Conservation (phyloP, 2,329 filamentous ascomycete genomes). For the Aspergillus arachidicola region DNA sequence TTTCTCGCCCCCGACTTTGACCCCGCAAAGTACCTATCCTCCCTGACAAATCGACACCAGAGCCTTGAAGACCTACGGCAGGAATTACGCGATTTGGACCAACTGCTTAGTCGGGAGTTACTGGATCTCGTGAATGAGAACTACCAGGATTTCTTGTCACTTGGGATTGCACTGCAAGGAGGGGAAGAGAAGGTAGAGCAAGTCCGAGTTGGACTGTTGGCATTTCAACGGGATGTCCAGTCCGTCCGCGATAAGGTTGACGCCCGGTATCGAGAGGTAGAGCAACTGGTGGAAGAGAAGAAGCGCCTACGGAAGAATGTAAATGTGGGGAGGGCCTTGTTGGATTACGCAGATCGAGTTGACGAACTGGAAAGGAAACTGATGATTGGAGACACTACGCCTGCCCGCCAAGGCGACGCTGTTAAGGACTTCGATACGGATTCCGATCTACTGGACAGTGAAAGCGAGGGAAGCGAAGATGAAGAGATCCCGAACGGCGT, state of each 20-base stretch:
- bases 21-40: constrained; percentile 79
- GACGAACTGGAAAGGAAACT: constrained; percentile 68
- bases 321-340: constrained; percentile 56
- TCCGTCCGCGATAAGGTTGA: constrained; percentile 69
- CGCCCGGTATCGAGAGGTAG: constrained; percentile 65
- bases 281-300: constrained; percentile 66
- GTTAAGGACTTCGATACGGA: constrained; percentile 34
- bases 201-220: constrained; percentile 81
- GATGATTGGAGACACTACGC: constrained; percentile 59
- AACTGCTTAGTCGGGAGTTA: constrained; percentile 80
- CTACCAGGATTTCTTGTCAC: constrained; percentile 84
- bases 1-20: constrained; percentile 80
- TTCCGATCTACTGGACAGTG: constrained; percentile 38
- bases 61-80: constrained; percentile 90
- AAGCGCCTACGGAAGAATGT: constrained; percentile 65
- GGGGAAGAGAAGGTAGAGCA: constrained; percentile 92
- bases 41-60: constrained; percentile 84
- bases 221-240: constrained; percentile 80
- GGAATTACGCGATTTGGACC: constrained; percentile 79
- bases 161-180: constrained; percentile 79
- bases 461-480: constrained; percentile 39
- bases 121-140: constrained; percentile 94
- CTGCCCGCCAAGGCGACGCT: constrained; percentile 18
- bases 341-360: constrained; percentile 50
- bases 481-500: constrained; percentile 45